phyloP scores from a whole-genome alignment of 148 eudicot species.

The Rhododendron kiyosumense region DNA sequence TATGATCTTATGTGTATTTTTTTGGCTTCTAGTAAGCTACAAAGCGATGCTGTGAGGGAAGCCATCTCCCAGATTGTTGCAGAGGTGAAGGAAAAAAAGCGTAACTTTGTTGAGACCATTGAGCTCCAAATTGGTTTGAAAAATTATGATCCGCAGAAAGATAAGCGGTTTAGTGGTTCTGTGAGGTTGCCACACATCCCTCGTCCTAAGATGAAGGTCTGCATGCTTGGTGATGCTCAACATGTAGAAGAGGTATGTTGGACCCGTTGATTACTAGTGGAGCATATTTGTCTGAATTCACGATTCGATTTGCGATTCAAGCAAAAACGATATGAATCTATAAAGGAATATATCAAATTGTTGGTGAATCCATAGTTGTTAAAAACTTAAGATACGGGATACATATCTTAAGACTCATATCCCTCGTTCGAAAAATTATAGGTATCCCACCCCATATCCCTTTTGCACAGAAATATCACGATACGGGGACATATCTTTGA shows the following conservation, averaged over 20 bases:
- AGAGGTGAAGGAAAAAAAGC: constrained; percentile 32
- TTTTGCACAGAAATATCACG: neutral
- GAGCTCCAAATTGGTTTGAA: constrained; percentile 51
- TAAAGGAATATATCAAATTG: neutral
- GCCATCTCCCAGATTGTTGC: constrained; percentile 28
- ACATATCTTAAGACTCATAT: no score
- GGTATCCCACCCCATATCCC: neutral
- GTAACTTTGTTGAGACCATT: constrained; percentile 36
- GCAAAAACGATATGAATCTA: neutral
- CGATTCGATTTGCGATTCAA: neutral
- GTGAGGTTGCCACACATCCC: constrained; percentile 48
- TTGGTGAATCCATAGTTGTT: neutral
- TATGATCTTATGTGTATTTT: neutral
- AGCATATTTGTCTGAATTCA: neutral
- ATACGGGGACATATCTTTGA: neutral
- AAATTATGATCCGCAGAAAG: constrained; percentile 53
- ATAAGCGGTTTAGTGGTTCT: constrained; percentile 49
- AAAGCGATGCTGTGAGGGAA: constrained; percentile 43
- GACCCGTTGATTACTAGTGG: neutral
- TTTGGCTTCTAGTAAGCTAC: constrained; percentile 30
- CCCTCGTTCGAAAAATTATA: neutral
- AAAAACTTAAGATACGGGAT: neutral
- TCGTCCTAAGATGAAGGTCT: constrained; percentile 51
- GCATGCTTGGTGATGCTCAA: constrained; percentile 55
- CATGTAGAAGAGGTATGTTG: constrained; percentile 43